phyloP scores from a whole-genome alignment of 1,284 basidiomycete genomes.

The Pseudozyma sp. region DNA sequence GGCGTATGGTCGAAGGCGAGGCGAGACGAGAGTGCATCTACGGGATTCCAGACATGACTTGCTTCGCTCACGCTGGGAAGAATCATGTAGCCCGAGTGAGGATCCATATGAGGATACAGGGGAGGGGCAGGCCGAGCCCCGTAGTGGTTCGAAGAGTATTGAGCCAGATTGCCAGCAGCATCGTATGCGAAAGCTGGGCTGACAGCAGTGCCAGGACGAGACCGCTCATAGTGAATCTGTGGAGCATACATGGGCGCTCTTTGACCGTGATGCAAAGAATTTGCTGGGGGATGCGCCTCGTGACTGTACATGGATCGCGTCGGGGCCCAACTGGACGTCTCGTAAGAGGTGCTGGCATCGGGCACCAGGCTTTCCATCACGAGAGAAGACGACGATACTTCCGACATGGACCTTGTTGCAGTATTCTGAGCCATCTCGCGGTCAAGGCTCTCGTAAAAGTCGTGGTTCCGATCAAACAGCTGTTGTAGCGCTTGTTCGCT shows the following conservation, averaged over 20 bases:
- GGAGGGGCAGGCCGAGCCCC: not conserved
- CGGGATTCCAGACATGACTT: too few species aligned
- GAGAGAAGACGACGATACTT: slow-evolving; percentile 4
- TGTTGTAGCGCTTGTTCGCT: slow-evolving; percentile 12
- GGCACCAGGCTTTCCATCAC: slow-evolving; percentile 29
- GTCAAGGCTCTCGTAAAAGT: slow-evolving; percentile 20
- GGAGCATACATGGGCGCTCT: not conserved
- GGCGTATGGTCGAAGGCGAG: too few species aligned
- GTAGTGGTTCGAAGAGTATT: not conserved
- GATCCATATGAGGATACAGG: not conserved
- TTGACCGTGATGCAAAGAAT: not conserved
- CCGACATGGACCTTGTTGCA: not conserved
- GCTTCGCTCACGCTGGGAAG: too few species aligned
- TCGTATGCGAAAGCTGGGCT: not conserved
- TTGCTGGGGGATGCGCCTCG: not conserved
- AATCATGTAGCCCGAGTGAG: not conserved
- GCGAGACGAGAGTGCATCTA: too few species aligned
- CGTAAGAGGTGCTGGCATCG: slow-evolving; percentile 26
- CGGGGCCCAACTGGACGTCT: slow-evolving; percentile 18
- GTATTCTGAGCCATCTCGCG: slow-evolving; percentile 16
- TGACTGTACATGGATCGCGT: slow-evolving; percentile 1
- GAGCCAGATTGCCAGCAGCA: slow-evolving; percentile 5
- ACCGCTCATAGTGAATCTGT: not conserved
- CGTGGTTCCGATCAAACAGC: slow-evolving; percentile 10
- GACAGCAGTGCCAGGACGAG: not conserved